Conservation (phyloP, 306 rosid species). For the Astragalus membranaceus region DNA sequence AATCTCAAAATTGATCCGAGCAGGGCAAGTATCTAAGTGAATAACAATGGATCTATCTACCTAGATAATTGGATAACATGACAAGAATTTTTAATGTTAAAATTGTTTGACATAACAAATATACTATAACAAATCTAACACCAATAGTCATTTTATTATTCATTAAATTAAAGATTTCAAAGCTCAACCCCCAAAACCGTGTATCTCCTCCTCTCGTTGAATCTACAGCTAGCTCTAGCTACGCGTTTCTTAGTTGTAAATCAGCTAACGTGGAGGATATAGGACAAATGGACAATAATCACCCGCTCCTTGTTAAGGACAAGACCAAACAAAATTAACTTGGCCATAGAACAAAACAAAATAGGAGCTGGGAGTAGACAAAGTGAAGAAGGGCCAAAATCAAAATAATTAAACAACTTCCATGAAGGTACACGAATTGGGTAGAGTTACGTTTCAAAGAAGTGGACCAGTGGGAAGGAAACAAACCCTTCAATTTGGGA, state of each 20-base stretch:
- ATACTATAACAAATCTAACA: too few relatives aligned
- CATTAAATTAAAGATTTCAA: conserved; percentile 15
- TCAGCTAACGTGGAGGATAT: conserved; percentile 3
- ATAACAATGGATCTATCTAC: not conserved
- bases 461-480: not conserved
- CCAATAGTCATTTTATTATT: too few relatives aligned
- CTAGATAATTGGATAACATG: not conserved
- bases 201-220: conserved; percentile 2
- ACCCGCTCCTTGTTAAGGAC: conserved; percentile 14
- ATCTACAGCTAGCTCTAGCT: conserved; percentile 2
- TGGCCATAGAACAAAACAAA: conserved; percentile 1
- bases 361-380: conserved; percentile 16
- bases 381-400: not conserved
- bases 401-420: not conserved
- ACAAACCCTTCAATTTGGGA: not conserved
- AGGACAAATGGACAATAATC: too few relatives aligned
- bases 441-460: not conserved
- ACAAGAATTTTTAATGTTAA: not conserved
- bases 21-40: conserved; percentile 11
- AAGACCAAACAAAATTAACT: not conserved
- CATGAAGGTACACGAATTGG: conserved; percentile 13
- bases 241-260: conserved; percentile 39
- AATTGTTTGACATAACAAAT: conserved; percentile 12
- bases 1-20: not conserved
- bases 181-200: conserved; percentile 27